A percentile compares a stretch with the other conserved stretches of the same genome.
Evolutionary conservation across 1,139 yeast genomes (phyloP).

Genomic region (Candida neerlandica): DNA sequence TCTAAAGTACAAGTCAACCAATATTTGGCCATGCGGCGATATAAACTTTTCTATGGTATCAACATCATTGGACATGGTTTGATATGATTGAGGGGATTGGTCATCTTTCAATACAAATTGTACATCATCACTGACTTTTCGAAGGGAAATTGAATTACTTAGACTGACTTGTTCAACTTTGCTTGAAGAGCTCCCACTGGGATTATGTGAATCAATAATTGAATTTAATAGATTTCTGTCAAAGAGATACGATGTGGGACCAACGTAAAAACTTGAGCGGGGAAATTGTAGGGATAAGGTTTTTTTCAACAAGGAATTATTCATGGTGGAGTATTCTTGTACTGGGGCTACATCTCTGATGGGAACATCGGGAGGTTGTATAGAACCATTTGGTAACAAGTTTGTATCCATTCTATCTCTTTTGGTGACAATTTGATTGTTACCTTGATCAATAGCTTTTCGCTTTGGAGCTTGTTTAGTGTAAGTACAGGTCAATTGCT

Average conservation of each 20-base stretch:
- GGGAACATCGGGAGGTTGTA: constrained; percentile 53
- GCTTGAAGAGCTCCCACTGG: constrained; percentile 14
- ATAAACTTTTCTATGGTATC: constrained; percentile 72
- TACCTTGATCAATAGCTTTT: constrained; percentile 23
- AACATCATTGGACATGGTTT: constrained; percentile 65
- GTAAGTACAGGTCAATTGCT: constrained; percentile 66
- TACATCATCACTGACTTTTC: constrained; percentile 67
- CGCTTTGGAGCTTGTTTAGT: constrained; percentile 35
- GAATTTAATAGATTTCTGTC: constrained; percentile 60
- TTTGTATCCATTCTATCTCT: constrained; percentile 16
- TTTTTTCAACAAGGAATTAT: constrained; percentile 46
- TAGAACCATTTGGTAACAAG: constrained; percentile 16
- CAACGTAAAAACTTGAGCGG: constrained; percentile 73
- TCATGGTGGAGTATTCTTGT: constrained; percentile 57
- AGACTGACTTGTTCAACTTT: constrained; percentile 68
- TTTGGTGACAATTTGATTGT: constrained; percentile 20
- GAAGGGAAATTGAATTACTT: constrained; percentile 55
- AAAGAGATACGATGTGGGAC: constrained; percentile 68
- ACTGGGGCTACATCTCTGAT: constrained; percentile 57
- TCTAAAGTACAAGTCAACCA: constrained; percentile 70
- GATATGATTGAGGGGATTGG: constrained; percentile 63
- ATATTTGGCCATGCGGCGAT: constrained; percentile 75
- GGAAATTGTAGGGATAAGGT: constrained; percentile 64
- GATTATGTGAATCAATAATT: constrained; percentile 48
- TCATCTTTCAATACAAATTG: constrained; percentile 75